Evolutionary conservation across 345 rosid species (phyloP).

Genomic region (rapeseed (Brassica napus)): Da-Ae NC_063447.1:47740001-47740500

Average conservation of each 20-base stretch:
- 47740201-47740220: background rate
- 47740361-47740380: background rate
- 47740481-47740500: background rate
- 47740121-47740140: background rate
- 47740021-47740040: background rate
- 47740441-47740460: background rate
- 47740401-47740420: no score
- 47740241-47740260: background rate
- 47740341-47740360: background rate
- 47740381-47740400: background rate
- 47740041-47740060: background rate
- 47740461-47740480: background rate
- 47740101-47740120: background rate
- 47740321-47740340: background rate
- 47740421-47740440: no score
- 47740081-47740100: conserved; percentile 8
- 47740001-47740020: no score
- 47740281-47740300: background rate
- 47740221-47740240: background rate
- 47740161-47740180: background rate
- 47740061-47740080: background rate
- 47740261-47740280: background rate
- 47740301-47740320: background rate
- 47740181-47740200: no score
- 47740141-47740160: background rate